These are phyloP conservation scores for Fusarium vanettenii DNA, from an alignment of 2,329 filamentous ascomycete species.

Conservation along the genomic window DNA sequence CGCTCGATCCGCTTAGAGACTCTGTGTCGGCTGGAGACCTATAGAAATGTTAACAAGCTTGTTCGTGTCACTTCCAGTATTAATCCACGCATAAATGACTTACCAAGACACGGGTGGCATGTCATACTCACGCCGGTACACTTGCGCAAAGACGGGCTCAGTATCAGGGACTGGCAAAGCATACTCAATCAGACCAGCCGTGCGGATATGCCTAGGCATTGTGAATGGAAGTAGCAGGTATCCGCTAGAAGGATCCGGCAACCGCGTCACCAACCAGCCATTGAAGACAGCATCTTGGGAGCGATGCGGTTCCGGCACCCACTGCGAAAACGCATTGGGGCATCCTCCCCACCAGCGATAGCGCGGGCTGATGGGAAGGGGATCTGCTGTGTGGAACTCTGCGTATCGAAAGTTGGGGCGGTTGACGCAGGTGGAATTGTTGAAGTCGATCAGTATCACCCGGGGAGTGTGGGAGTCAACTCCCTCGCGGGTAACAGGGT, in stretches of 20 bases:
- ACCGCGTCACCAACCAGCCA: not conserved
- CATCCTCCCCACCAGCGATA: not conserved
- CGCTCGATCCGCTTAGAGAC: too few species aligned
- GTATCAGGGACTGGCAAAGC: not conserved
- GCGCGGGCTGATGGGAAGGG: not conserved
- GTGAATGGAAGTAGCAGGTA: not conserved
- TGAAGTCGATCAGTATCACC: not conserved
- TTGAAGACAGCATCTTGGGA: not conserved
- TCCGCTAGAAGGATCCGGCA: not conserved
- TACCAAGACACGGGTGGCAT: not conserved
- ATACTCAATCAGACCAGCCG: not conserved
- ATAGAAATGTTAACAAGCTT: too few species aligned
- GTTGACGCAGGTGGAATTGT: not conserved
- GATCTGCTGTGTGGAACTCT: not conserved
- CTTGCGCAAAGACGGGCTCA: not conserved
- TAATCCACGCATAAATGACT: not conserved
- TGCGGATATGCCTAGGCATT: not conserved
- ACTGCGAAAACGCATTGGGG: not conserved
- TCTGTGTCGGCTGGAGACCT: too few species aligned
- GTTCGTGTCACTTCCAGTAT: too few species aligned
- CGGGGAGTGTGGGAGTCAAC: not conserved
- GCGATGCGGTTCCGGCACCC: not conserved
- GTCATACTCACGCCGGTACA: not conserved
- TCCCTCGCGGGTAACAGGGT: not conserved
- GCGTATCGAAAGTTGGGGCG: not conserved